These are phyloP conservation scores for Phytophthora chlamydospora DNA, from an alignment of 352 stramenopile genomes.

Conservation along the genomic window DNA sequence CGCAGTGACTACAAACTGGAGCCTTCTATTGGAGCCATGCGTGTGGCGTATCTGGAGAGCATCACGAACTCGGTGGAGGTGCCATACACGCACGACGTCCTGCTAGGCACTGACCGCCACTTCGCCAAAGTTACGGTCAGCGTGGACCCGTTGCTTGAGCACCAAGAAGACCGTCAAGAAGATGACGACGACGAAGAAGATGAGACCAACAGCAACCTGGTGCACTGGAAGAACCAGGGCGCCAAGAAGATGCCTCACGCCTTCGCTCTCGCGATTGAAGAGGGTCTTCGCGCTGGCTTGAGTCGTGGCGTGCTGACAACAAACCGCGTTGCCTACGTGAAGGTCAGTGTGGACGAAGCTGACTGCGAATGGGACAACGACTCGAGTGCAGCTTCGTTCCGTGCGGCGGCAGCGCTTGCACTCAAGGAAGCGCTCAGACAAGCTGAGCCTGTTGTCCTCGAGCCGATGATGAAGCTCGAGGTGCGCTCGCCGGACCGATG, in stretches of 20 bases:
- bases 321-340: conserved; percentile 69
- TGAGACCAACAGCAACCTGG: conserved; percentile 52
- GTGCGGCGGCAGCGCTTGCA: conserved; percentile 50
- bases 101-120: conserved; percentile 76
- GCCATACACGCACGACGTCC: conserved; percentile 63
- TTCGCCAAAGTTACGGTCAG: conserved; percentile 64
- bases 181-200: conserved; percentile 28
- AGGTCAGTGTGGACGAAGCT: conserved; percentile 64
- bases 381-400: conserved; percentile 76
- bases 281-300: conserved; percentile 60
- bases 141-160: conserved; percentile 56
- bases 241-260: conserved; percentile 69
- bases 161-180: conserved; percentile 28
- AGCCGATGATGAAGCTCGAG: conserved; percentile 84
- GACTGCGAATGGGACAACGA: conserved; percentile 66
- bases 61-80: conserved; percentile 47
- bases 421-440: conserved; percentile 66
- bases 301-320: conserved; percentile 66
- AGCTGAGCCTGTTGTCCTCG: conserved; percentile 61
- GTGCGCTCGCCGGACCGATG: conserved; percentile 65
- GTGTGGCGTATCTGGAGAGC: conserved; percentile 93
- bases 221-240: conserved; percentile 58
- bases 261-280: conserved; percentile 70
- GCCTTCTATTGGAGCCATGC: conserved; percentile 84
- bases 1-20: conserved; percentile 89